Evolutionary conservation across 495 filamentous ascomycete species (phyloP), one percentile per base, ranked within the genome.

Genomic region (Aspergillus avenaceus): DNA sequence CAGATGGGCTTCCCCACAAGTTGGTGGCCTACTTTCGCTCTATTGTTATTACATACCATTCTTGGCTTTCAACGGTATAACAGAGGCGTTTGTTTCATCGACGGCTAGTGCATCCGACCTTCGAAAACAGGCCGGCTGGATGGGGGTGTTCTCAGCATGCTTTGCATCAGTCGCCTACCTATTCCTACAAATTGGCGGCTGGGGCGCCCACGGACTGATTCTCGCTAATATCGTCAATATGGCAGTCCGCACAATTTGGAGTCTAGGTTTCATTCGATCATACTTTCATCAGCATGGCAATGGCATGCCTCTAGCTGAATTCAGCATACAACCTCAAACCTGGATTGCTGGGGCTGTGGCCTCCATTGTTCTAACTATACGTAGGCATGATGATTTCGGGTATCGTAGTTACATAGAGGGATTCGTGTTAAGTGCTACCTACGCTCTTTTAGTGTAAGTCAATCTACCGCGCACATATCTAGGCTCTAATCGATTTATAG

Each of bases 11-110:
- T 72, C 74, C 11, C 72, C 79, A 2, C 75, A 80, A 31, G 77
- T 85, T 7, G 81, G 80, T 29, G 81, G 82, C n/a, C 80, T 91
- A 5, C 73, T 98, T 8, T 78, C 86, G 0, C 74, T 77, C 1
- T 98, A 96, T 69, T 91, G 86, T 68, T 88, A 87, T 61, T 96
- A 96, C 63, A 89, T 99, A 51, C 93, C 93, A 13, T 79, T 97
- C 5, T 73, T 99, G 1, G 95, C 91, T 1, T 66, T 95, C 53
- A 99, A 99, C 60, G 93, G 93, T 32, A 82, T 97, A 24, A 81
- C 84, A 2, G 93, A 99, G 69, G 89, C 92, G 0, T 97, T 97
- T 52, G 90, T 97, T 9, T 83, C 90, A 6, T 86, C 87, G 19
- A 85, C 92, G 18, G 91, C 93, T 0, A 84, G 74, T 5, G 70